Percentiles rank a stretch among this genome's conserved stretches.
Conservation (phyloP, 345 rosid species). For the Lepidium aucheri region DNA sequence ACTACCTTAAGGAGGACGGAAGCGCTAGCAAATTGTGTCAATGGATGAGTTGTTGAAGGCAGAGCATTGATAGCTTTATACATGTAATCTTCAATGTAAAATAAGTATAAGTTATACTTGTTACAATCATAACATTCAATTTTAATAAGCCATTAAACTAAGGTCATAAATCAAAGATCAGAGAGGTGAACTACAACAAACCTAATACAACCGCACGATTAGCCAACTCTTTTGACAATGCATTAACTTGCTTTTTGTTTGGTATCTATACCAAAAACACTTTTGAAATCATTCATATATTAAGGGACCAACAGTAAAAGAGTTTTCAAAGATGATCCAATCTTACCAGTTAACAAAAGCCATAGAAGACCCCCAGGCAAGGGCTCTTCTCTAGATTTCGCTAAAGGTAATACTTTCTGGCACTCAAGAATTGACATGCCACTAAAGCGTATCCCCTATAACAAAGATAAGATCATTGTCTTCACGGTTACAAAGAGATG, state of each 20-base stretch:
- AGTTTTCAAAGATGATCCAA: no score
- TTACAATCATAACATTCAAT: not conserved
- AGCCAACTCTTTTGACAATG: conserved; percentile 68
- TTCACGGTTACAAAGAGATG: not conserved
- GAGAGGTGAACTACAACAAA: conserved; percentile 20
- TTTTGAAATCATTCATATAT: not conserved
- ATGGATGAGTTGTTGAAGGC: conserved; percentile 84
- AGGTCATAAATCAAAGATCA: not conserved
- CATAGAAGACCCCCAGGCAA: conserved; percentile 94
- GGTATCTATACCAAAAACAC: conserved; percentile 37
- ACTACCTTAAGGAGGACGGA: no score
- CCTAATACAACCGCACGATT: conserved; percentile 85
- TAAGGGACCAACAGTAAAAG: no score
- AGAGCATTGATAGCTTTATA: conserved; percentile 81
- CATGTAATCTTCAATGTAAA: conserved; percentile 50
- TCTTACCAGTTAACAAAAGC: conserved; percentile 98
- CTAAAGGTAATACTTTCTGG: conserved; percentile 79
- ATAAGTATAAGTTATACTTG: not conserved
- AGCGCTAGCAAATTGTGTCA: conserved; percentile 92
- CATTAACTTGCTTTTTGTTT: conserved; percentile 77
- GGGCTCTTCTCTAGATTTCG: conserved; percentile 82
- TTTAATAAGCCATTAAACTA: not conserved
- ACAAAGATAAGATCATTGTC: not conserved
- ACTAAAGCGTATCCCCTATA: conserved; percentile 85
- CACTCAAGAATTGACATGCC: conserved; percentile 95